Base-by-base conservation (phyloP, 371 early-diverging fungal species). In the Actinomortierella ambigua region DNA sequence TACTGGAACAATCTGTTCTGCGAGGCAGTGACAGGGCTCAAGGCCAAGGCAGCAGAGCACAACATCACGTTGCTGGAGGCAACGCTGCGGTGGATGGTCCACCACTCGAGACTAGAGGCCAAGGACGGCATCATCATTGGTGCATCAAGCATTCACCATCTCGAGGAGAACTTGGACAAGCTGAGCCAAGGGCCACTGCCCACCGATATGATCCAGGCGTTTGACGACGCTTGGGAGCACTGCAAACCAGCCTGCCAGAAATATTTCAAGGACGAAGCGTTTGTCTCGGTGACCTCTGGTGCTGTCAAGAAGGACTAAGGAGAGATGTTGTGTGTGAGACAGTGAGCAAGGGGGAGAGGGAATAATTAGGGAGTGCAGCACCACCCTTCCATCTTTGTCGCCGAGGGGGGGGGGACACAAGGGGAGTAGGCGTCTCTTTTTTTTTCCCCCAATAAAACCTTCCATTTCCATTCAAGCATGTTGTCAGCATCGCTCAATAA, bases 1-100 rank as follows among this genome's bases (percentile, higher is more conserved):
- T 89, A 81, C 69, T 85, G 86, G 85, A 86, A 85, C 55, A 43
- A 65, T 1, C 57, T 68, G 20, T 83, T 77, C 65, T 83, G 86
- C 64, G 64, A 77, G 3, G 85, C 85, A 17, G 53, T 87, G 15
- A 69, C 67, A 14, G 52, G 55, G 24, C 62, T 86, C 44, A 73
- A 77, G 40, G 49, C 56, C n/a, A 77, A 63, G 0, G 67, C 76
- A 17, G 63, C 55, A 23, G 63, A 75, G 8, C 68, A 76, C 43
- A 55, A 67, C 17, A 43, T 87, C n/a, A 75, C 77, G 3, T 44
- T 80, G 26, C 63, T 78, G 22, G 83, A 82, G 48, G 78, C 79
- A 20, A 82, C 86, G 0, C 65, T 85, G 39, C 77, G 88, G 17
- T 89, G 90, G 90, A 68, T 86, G 58, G 65, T 75, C 1, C 82